Base-by-base conservation (phyloP, 768 basidiomycete genomes). In the Tulasnella sp. region DNA sequence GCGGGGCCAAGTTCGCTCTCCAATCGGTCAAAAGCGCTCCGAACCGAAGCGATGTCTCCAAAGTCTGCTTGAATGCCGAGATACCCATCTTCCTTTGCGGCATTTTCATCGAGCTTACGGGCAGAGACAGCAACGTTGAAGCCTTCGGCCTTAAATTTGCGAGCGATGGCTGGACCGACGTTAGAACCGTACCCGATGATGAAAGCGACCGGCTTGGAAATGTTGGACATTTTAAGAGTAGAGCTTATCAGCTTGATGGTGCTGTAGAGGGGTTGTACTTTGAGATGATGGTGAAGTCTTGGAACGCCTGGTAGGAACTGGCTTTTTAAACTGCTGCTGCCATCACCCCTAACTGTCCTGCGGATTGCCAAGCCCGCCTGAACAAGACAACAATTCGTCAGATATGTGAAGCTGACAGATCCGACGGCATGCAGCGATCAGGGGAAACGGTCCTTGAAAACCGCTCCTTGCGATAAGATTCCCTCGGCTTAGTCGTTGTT, bases 111-210 rank as follows among this genome's bases (percentile, higher is more conserved):
- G 24, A 72, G 19, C 1, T 5, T n/a, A 72, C 71, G 71, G 9
- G 4, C 31, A 18, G 71, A 36, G 36, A 72, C 31, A 0, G 71
- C 71, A 1, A 72, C 40, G 14, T 42, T 72, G 71, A 72, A 72
- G 40, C 71, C 71, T 27, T 34, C 71, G 6, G 19, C 6, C 31
- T 36, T 72, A 31, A 72, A 72, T 24, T 42, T 72, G 52, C 52
- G 52, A 7, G 52, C 52, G 4, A 77, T 52, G 18, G 76, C 76
- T 16, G 76, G 36, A 27, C 77, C 77, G 21, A 78, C 7, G 34
- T 52, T 52, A 24, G 58, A 40, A 39, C 77, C 77, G 19, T 78
- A 78, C 8, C 77, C 77, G 68, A 78, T 34, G 19, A 78, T 78
- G 62, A 78, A 78, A 14, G 68, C 56, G 36, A 78, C 71, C 24